A percentile compares a stretch with the other conserved stretches of the same genome.
Evolutionary conservation across 305 asterid species (phyloP).

Genomic region (Fraxinus velutina): DNA sequence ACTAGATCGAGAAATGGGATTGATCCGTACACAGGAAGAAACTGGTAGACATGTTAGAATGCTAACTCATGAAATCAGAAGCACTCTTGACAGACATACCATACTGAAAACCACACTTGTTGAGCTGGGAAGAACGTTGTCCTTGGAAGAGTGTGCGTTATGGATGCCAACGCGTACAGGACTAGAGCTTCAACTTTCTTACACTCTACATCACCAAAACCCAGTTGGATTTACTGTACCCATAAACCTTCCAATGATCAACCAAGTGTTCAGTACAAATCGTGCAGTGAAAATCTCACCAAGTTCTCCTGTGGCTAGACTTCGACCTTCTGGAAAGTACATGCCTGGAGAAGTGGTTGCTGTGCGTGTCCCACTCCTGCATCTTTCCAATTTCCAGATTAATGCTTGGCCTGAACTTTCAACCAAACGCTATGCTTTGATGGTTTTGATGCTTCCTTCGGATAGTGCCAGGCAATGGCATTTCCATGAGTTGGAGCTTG

Average conservation of each 20-base stretch:
- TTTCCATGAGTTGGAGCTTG: conserved; percentile 92
- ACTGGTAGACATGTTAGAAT: conserved; percentile 97
- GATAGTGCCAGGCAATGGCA: conserved; percentile 99
- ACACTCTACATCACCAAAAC: conserved; percentile 86
- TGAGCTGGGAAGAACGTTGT: conserved; percentile 91
- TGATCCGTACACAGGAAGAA: conserved; percentile 96
- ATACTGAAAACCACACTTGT: conserved; percentile 84
- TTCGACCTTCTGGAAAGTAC: conserved; percentile 69
- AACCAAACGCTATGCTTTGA: conserved; percentile 84
- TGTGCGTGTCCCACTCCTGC: conserved; percentile 91
- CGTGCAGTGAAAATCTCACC: conserved; percentile 82
- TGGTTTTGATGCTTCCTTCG: conserved; percentile 97
- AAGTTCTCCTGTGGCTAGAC: conserved; percentile 75
- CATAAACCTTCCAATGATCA: conserved; percentile 71
- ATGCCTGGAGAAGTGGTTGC: conserved; percentile 97
- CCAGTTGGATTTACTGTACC: conserved; percentile 93
- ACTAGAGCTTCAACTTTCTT: conserved; percentile 89
- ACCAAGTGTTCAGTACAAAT: conserved; percentile 74
- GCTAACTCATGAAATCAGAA: conserved; percentile 96
- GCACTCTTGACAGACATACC: conserved; percentile 98
- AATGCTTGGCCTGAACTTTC: conserved; percentile 97
- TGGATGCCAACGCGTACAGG: conserved; percentile 99
- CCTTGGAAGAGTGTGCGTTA: conserved; percentile 88
- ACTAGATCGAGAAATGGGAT: conserved; percentile 96
- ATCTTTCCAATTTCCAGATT: conserved; percentile 83